Evolutionary conservation across 305 asterid genomes (phyloP).

Genomic region (Stenogyne calaminthoides): DNA sequence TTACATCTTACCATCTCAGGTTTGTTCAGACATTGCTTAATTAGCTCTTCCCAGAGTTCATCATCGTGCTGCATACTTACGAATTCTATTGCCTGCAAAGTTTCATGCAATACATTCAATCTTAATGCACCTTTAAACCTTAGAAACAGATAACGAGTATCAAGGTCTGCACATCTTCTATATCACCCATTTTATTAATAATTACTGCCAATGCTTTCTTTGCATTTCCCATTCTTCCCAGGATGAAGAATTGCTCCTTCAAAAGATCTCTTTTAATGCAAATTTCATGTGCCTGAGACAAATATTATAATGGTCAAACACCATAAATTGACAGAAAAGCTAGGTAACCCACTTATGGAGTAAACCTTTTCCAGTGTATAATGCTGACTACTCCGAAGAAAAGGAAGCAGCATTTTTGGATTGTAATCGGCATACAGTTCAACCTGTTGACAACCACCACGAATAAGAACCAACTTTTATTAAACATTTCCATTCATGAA

Average conservation of each 20-base stretch:
- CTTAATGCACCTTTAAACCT: conserved; percentile 27
- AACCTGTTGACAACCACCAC: conserved; percentile 55
- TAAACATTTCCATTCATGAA: conserved; percentile 1
- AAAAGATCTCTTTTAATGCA: conserved; percentile 72
- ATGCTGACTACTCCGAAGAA: conserved; percentile 97
- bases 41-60: conserved; percentile 98
- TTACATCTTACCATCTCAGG: conserved; percentile 86
- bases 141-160: conserved; percentile 25
- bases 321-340: conserved; percentile 19
- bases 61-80: conserved; percentile 92
- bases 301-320: conserved; percentile 31
- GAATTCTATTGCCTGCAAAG: conserved; percentile 89
- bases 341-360: conserved; percentile 24
- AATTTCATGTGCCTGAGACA: conserved; percentile 83
- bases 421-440: conserved; percentile 97
- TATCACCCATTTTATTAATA: conserved; percentile 82
- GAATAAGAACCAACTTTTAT: conserved; percentile 27
- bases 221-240: conserved; percentile 97
- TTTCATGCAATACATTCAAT: conserved; percentile 32
- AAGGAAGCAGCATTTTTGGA: conserved; percentile 84
- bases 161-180: conserved; percentile 67
- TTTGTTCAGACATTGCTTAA: conserved; percentile 84
- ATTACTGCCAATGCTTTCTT: conserved; percentile 91
- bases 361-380: conserved; percentile 92
- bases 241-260: conserved; percentile 89